Base-by-base conservation (phyloP, 306 rosid species). In the Vigna reflexopilosa region DNA sequence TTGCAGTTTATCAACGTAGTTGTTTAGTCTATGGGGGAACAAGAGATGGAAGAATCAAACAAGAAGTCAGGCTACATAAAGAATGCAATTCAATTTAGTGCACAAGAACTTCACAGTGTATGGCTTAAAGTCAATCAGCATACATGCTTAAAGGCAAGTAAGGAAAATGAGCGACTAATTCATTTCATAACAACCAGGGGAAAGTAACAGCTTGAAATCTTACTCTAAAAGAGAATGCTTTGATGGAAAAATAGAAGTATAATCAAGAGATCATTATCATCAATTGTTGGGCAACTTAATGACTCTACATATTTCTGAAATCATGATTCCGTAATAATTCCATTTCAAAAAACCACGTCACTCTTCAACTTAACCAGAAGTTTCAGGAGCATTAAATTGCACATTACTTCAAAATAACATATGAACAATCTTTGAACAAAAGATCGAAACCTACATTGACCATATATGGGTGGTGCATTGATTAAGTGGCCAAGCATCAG, bases 31-130 rank as follows among this genome's bases (percentile, higher is more conserved):
- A 54, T 6, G 6, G 50, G 50, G 50, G 28, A 52, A 28, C 77
- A 58, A 42, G 57, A 67, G 58, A 59, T 30, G 74, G 58, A 28
- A 15, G 76, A 72, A 77, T 65, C 75, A 45, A 40, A 67, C 24
- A 19, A 52, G 24, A 76, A 63, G 55, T 32, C 51, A 54, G 36
- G 32, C 16, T 50, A 63, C 20, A 65, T 10, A 40, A 49, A 47
- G 61, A 30, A 30, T 4, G 5, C 0, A 30, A 30, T 3, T 0
- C 34, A 30, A 30, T 30, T 30, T 30, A 30, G 32, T 44, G 24
- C 44, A 22, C 26, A 49, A 69, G 48, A 54, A 71, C 19, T 19
- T 30, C 1, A 12, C 75, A 64, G 13, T 70, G 58, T 34, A 24
- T 64, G 54, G 66, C 52, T 14, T 28, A 28, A 45, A 44, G 42